Percentiles rank a stretch among this genome's conserved stretches.
phyloP scores from a whole-genome alignment of 768 basidiomycete species.

The Boletus sp. region DNA sequence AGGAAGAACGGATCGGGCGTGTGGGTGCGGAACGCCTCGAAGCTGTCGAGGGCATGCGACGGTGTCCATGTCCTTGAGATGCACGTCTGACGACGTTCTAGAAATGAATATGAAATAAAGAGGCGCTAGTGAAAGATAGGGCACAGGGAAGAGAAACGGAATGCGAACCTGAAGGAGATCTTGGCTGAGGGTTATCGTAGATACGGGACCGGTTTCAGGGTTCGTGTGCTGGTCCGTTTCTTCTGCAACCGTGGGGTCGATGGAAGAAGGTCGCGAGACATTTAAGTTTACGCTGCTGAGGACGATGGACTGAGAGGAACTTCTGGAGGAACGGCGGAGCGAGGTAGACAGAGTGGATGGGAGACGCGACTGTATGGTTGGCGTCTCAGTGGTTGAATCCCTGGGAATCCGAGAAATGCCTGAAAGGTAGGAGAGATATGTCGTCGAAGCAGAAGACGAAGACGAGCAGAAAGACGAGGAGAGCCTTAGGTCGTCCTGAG shows the following conservation, averaged over 20 bases:
- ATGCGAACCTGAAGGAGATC: constrained; percentile 29
- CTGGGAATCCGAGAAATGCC: constrained; percentile 6
- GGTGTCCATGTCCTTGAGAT: constrained; percentile 17
- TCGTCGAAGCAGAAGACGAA: constrained; percentile 17
- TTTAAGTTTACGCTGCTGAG: constrained; percentile 27
- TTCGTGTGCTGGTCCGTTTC: constrained; percentile 9
- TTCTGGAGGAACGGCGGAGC: constrained; percentile 22
- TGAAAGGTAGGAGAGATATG: constrained; percentile 14
- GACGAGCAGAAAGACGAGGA: constrained; percentile 19
- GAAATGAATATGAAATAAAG: not conserved
- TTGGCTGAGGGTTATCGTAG: constrained; percentile 25
- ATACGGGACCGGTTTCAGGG: constrained; percentile 1
- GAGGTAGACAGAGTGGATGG: constrained; percentile 18
- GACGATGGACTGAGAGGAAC: constrained; percentile 22
- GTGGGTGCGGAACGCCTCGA: constrained; percentile 16
- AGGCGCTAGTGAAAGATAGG: not conserved
- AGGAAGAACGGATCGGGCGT: constrained; percentile 13
- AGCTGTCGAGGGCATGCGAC: constrained; percentile 20
- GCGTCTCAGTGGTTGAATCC: constrained; percentile 14
- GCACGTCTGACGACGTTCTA: constrained; percentile 20
- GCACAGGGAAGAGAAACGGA: not conserved
- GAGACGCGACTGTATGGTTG: constrained; percentile 12
- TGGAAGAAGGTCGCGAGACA: constrained; percentile 19
- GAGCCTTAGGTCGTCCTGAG: constrained; percentile 9
- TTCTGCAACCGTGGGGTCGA: constrained; percentile 13